Evolutionary conservation across 805 yeast species (phyloP).

Genomic region (Grigorovia jiainica): DNA sequence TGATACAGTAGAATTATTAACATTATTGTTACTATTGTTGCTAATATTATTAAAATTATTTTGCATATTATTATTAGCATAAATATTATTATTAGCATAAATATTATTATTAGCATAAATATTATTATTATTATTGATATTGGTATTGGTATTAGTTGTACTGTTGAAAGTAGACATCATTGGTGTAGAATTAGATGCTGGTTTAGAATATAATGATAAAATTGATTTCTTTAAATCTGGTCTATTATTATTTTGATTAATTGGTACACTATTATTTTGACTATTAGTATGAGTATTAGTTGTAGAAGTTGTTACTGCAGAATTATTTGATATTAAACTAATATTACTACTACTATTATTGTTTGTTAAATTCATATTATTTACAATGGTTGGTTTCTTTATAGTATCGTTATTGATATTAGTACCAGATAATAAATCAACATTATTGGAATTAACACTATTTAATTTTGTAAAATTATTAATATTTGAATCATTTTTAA

Average conservation of each 20-base stretch:
- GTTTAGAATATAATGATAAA: conserved; percentile 74
- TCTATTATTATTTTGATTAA: conserved; percentile 31
- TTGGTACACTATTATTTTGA: conserved; percentile 5
- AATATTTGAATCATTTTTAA: conserved; percentile 31
- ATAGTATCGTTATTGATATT: neutral
- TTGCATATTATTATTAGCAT: conserved; percentile 3
- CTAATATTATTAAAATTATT: conserved; percentile 1
- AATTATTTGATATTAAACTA: neutral
- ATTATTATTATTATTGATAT: conserved; percentile 1
- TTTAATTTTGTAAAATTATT: neutral
- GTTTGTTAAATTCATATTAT: no score
- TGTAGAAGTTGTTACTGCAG: neutral
- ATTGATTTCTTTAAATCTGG: conserved; percentile 91
- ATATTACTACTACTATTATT: neutral
- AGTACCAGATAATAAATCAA: neutral
- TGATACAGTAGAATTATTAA: conserved; percentile 14
- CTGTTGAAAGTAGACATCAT: conserved; percentile 3
- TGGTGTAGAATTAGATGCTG: conserved; percentile 10
- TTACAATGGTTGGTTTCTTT: neutral
- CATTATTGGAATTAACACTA: no score
- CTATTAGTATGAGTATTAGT: conserved; percentile 5
- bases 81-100: neutral
- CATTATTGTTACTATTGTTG: conserved; percentile 7
- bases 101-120: conserved; percentile 3
- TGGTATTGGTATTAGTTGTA: conserved; percentile 10